These are phyloP conservation scores for Globisporangium irregulare DNA, from an alignment of 352 stramenopile genomes.

Conservation along the genomic window DNA sequence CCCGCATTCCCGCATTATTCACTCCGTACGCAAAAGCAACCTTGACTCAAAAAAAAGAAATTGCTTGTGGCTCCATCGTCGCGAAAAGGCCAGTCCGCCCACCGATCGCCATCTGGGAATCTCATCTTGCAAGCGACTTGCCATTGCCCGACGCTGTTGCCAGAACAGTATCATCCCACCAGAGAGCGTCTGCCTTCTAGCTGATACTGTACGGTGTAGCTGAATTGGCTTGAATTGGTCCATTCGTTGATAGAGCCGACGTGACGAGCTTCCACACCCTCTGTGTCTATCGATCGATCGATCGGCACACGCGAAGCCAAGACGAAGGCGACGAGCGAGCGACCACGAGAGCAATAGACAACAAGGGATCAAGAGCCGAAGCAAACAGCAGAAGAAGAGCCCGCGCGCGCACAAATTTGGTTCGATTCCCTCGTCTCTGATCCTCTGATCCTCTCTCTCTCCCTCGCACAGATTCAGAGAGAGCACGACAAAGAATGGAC, in stretches of 20 bases:
- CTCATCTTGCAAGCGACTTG: neutral
- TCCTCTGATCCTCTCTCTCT: slow-evolving; percentile 1
- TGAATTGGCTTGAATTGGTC: neutral
- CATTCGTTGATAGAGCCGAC: neutral
- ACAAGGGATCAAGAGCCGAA: neutral
- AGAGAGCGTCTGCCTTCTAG: neutral
- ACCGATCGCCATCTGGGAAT: neutral
- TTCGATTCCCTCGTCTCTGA: neutral
- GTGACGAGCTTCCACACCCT: neutral
- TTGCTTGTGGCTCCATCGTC: neutral
- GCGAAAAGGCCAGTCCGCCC: neutral
- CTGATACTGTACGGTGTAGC: neutral
- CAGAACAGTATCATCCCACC: neutral
- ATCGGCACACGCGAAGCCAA: neutral
- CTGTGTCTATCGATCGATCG: neutral
- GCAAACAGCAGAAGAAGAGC: neutral
- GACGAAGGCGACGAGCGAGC: neutral
- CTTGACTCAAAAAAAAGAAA: neutral
- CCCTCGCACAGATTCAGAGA: neutral
- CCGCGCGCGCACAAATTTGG: neutral
- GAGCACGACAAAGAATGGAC: slow-evolving; percentile 12
- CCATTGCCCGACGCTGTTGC: neutral
- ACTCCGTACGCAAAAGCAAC: neutral
- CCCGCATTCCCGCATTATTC: neutral
- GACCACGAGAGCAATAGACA: neutral